Evolutionary conservation across 2,329 filamentous ascomycete genomes (phyloP).

Genomic region (Diaporthe batatas): DNA sequence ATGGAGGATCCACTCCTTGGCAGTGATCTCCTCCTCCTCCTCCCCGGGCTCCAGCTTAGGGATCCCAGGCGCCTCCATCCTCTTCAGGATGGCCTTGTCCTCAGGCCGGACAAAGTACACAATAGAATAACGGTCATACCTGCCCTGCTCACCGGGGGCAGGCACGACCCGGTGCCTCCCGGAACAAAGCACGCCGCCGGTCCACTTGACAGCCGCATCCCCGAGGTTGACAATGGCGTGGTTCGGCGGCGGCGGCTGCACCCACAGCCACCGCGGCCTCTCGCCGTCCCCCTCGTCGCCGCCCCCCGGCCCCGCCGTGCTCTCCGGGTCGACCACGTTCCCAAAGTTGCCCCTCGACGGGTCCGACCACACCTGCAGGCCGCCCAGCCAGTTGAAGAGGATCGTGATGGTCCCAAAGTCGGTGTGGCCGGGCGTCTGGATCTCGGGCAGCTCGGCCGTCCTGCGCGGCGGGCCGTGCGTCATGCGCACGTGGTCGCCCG

Average conservation of each 20-base stretch:
- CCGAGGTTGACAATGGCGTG: conserved; percentile 54
- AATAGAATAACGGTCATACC: conserved; percentile 40
- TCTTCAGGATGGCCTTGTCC: conserved; percentile 41
- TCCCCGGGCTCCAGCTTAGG: conserved; percentile 36
- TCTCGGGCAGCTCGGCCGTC: conserved; percentile 39
- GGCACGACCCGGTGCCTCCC: conserved; percentile 52
- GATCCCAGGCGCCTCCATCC: conserved; percentile 39
- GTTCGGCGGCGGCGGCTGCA: conserved; percentile 51
- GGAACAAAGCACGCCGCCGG: conserved; percentile 49
- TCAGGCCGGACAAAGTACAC: conserved; percentile 44
- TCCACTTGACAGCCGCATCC: conserved; percentile 53
- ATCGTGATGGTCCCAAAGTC: conserved; percentile 56
- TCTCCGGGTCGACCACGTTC: conserved; percentile 40
- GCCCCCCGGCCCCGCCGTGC: neutral
- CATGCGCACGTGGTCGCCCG: conserved; percentile 44
- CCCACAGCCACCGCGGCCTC: conserved; percentile 49
- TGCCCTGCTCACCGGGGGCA: conserved; percentile 46
- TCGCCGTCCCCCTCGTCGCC: conserved; percentile 15
- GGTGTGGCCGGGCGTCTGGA: conserved; percentile 49
- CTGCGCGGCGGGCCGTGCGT: conserved; percentile 39
- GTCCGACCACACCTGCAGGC: conserved; percentile 51
- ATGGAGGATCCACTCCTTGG: conserved; percentile 42
- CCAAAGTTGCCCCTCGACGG: conserved; percentile 38
- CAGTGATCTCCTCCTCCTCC: conserved; percentile 39
- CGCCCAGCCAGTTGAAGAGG: conserved; percentile 55